A percentile compares a stretch with the other conserved stretches of the same genome.
Evolutionary conservation across 371 early-diverging fungal genomes (phyloP).

Genomic region (Batkoa obscura): DNA sequence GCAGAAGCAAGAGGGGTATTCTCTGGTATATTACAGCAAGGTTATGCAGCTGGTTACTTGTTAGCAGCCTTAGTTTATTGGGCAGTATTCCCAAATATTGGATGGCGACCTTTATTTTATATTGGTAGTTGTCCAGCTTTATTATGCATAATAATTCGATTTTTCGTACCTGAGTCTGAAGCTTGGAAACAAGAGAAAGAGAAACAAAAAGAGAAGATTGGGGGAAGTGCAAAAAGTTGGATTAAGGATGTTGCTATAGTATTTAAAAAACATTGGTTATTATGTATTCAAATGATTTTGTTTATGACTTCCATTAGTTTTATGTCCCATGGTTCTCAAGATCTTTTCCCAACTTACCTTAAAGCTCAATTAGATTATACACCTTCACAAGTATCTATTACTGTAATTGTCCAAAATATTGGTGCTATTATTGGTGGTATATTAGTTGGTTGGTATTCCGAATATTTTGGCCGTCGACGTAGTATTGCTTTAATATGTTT

Average conservation of each 20-base stretch:
- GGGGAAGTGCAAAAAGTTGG: slow-evolving; percentile 5
- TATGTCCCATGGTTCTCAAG: slow-evolving; percentile 47
- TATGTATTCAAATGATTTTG: slow-evolving; percentile 4
- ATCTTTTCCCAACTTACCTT: slow-evolving; percentile 49
- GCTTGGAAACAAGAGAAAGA: slow-evolving; percentile 22
- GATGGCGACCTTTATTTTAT: slow-evolving; percentile 55
- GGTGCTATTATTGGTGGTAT: slow-evolving; percentile 53
- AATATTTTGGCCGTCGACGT: slow-evolving; percentile 37
- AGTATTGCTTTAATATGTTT: slow-evolving; percentile 23
- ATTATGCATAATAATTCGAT: slow-evolving; percentile 29
- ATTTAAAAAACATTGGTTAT: neutral
- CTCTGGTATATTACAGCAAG: slow-evolving; percentile 51
- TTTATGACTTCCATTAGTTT: slow-evolving; percentile 27
- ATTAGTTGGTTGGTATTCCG: slow-evolving; percentile 37
- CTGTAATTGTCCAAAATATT: slow-evolving; percentile 32
- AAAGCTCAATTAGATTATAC: slow-evolving; percentile 29
- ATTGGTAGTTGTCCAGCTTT: slow-evolving; percentile 38
- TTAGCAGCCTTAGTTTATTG: slow-evolving; percentile 37
- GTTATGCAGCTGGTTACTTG: slow-evolving; percentile 43
- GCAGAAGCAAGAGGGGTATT: slow-evolving; percentile 45
- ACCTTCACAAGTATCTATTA: slow-evolving; percentile 26
- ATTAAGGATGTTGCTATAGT: neutral
- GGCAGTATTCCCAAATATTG: slow-evolving; percentile 21
- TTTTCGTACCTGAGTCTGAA: slow-evolving; percentile 42
- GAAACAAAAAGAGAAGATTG: slow-evolving; percentile 13